Conservation (phyloP, 1,139 yeast species). For the Lodderomyces parapsilosis region DNA sequence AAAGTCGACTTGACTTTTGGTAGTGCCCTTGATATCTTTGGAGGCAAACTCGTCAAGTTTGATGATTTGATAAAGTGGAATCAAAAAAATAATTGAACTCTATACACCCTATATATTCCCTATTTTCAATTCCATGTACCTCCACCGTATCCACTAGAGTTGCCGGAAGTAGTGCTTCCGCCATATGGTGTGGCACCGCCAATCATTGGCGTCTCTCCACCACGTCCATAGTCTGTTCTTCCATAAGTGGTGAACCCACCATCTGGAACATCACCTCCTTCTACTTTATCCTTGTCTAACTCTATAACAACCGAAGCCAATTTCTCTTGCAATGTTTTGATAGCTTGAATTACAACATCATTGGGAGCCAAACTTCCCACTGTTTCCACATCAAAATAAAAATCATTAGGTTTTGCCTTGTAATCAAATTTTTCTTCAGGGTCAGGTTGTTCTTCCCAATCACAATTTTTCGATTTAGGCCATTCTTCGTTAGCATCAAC, state of each 20-base stretch:
- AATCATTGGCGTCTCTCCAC: conserved; percentile 30
- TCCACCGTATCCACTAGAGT: conserved; percentile 5
- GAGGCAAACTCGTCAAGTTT: conserved; percentile 77
- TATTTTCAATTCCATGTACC: conserved; percentile 15
- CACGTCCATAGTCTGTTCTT: conserved; percentile 39
- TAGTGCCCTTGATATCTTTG: conserved; percentile 90
- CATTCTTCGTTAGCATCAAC: conserved; percentile 86
- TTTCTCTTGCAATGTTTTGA: conserved; percentile 82
- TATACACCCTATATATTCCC: neutral
- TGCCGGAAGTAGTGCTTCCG: conserved; percentile 39
- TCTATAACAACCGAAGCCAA: conserved; percentile 88
- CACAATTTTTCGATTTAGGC: conserved; percentile 87
- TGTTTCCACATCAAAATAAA: conserved; percentile 87
- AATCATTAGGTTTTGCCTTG: conserved; percentile 75
- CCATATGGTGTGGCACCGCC: conserved; percentile 38
- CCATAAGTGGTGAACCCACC: conserved; percentile 55
- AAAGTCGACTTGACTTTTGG: conserved; percentile 91
- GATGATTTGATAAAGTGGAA: conserved; percentile 78
- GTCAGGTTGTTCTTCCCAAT: conserved; percentile 94
- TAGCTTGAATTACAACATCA: conserved; percentile 82
- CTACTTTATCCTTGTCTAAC: conserved; percentile 60
- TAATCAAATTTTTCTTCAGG: conserved; percentile 88
- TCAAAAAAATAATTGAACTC: conserved; percentile 10
- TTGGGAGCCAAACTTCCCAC: conserved; percentile 87
- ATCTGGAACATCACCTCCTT: conserved; percentile 41